These are phyloP conservation scores for Canavalia ensiformis DNA, from an alignment of 306 rosid species.

Conservation along the genomic window DNA sequence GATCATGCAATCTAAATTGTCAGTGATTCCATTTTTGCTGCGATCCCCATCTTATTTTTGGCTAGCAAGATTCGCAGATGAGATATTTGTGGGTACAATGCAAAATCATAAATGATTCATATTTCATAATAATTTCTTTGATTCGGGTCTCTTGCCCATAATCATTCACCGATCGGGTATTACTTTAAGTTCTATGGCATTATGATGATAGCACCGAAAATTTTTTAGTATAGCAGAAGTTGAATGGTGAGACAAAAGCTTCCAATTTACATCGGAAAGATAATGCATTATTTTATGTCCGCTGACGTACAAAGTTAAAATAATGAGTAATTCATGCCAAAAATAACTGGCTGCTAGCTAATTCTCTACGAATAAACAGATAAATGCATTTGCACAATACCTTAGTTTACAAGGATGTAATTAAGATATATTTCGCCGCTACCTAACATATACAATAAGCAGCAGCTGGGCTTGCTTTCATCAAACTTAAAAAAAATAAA, in stretches of 20 bases:
- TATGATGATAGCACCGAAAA: constrained; percentile 2
- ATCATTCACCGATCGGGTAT: background rate
- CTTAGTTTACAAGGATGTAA: constrained; percentile 2
- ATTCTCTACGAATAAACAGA: constrained; percentile 20
- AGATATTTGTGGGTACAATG: constrained; percentile 26
- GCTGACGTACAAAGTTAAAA: constrained; percentile 15
- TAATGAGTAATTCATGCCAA: constrained; percentile 26
- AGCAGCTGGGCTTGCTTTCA: background rate
- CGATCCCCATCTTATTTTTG: constrained; percentile 28
- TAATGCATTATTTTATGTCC: constrained; percentile 19
- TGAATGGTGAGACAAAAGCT: constrained; percentile 11
- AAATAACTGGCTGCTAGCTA: background rate
- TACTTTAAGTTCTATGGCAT: constrained; percentile 4
- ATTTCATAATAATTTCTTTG: background rate
- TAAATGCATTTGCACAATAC: background rate
- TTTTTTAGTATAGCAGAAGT: background rate
- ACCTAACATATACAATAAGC: background rate
- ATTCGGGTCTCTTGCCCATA: background rate
- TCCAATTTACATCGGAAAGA: background rate
- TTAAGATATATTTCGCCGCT: background rate
- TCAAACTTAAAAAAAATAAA: background rate
- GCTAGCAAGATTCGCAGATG: constrained; percentile 5
- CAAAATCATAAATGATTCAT: background rate
- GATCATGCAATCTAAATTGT: background rate
- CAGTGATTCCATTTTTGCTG: constrained; percentile 18